Percentiles rank a stretch among this genome's conserved stretches.
These are phyloP conservation scores for Chrysopogon serrulatus DNA, from an alignment of 176 grass and related monocot species.

Conservation along the genomic window DNA sequence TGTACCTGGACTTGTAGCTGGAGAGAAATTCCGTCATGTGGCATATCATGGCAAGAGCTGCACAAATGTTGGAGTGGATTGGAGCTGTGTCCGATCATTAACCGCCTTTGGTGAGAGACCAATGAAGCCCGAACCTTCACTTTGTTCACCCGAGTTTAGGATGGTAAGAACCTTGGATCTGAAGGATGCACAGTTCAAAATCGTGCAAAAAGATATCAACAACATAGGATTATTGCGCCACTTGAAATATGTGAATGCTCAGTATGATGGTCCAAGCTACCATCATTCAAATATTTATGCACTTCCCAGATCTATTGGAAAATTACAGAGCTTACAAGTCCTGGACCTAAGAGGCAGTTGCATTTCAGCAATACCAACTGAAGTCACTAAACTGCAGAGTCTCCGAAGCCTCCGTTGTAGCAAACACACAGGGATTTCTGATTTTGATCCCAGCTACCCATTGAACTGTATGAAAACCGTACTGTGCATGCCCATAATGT, in stretches of 20 bases:
- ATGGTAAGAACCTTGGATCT: constrained; percentile 1
- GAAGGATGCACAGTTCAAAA: background rate
- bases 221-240: background rate
- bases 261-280: too few species aligned
- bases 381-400: background rate
- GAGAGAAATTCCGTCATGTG: background rate
- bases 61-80: background rate
- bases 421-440: too few species aligned
- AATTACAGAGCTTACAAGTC: background rate
- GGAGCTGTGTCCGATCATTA: background rate
- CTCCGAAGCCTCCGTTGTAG: constrained; percentile 11
- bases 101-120: background rate
- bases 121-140: background rate
- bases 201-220: background rate
- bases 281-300: background rate
- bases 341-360: background rate
- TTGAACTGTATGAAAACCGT: too few species aligned
- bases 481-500: background rate
- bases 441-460: too few species aligned
- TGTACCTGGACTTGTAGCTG: background rate
- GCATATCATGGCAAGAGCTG: background rate
- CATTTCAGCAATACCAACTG: background rate
- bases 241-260: background rate
- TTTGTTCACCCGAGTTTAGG: background rate
- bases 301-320: constrained; percentile 13